A percentile compares a stretch with the other conserved stretches of the same genome.
Conservation (phyloP, 345 rosid species). For the Rubroshorea leprosula region DNA sequence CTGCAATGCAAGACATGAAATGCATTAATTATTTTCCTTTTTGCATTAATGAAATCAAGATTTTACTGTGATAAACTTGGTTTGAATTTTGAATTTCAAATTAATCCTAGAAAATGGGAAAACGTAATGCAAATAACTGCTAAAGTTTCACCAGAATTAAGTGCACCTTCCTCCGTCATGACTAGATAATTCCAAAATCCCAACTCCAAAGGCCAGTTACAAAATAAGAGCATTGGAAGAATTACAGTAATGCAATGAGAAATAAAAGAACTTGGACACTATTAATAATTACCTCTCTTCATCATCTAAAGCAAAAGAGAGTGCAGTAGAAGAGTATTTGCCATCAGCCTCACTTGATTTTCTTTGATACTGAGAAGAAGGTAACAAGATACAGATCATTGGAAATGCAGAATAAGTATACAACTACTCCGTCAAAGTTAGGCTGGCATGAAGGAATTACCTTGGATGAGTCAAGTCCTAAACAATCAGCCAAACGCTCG, state of each 20-base stretch:
- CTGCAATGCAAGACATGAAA: slow-evolving; percentile 35
- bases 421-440: neutral
- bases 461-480: slow-evolving; percentile 96
- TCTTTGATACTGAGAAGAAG: slow-evolving; percentile 54
- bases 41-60: neutral
- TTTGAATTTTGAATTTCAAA: neutral
- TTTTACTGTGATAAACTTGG: neutral
- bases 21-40: neutral
- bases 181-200: too few species aligned
- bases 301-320: slow-evolving; percentile 57
- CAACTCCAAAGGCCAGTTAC: too few species aligned
- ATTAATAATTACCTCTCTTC: slow-evolving; percentile 61
- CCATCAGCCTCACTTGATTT: slow-evolving; percentile 44
- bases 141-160: too few species aligned
- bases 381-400: slow-evolving; percentile 1
- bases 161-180: too few species aligned
- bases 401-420: neutral
- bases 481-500: slow-evolving; percentile 86
- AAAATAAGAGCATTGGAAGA: slow-evolving; percentile 1
- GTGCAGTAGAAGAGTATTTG: slow-evolving; percentile 48
- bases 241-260: neutral
- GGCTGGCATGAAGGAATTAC: slow-evolving; percentile 32
- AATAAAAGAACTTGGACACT: slow-evolving; percentile 8
- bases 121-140: neutral
- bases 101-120: neutral